Evolutionary conservation across 2,329 filamentous ascomycete genomes (phyloP), one percentile per base, ranked within the genome.

Genomic region (Venturia asperata): DNA sequence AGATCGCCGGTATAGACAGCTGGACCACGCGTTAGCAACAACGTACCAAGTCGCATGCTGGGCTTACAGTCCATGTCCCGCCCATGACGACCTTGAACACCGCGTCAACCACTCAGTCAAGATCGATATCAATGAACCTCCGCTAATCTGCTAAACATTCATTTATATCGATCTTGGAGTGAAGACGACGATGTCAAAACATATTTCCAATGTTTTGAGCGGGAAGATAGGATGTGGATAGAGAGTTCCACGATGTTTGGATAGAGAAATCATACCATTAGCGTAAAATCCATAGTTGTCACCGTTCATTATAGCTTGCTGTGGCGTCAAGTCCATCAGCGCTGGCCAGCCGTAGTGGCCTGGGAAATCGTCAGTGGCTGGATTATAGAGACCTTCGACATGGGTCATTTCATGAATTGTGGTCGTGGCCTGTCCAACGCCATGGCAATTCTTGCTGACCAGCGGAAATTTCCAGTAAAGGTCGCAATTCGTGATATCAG

Each of bases 391-490:
- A 30, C 62, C 62, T 13, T 64, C 62, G 10, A 64, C 49, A 30
- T 64, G 62, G n/a, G 62, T 64, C 37, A 58, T 64, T 42, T 64
- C 62, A 34, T 64, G 62, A 37, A 64, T 64, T 1, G 62, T 64
- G 19, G 49, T 55, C 49, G 62, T 64, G n/a, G 62, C 62, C 49
- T 64, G 62, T 15, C 49, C 62, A 21, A 55, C 43, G n/a, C 45
- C 43, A 34, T 64, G 62, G 37, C 62, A 64, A 4, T 37, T 39
- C 17, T 13, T 58, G 13, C 27, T 56, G 21, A 64, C 21, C 19
- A 47, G 39, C 21, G 62, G 62, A 39, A 64, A 64, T 39, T 24
- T 9, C 62, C 62, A 64, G 27, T 64, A 64, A 7, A 64, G 37
- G 45, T 64, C 62, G 62, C 62, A 64, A 42, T 64, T 64, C 7